Evolutionary conservation across 345 rosid genomes (phyloP), one percentile per base, ranked within the genome.

Genomic region (Citrus unshiu): DNA sequence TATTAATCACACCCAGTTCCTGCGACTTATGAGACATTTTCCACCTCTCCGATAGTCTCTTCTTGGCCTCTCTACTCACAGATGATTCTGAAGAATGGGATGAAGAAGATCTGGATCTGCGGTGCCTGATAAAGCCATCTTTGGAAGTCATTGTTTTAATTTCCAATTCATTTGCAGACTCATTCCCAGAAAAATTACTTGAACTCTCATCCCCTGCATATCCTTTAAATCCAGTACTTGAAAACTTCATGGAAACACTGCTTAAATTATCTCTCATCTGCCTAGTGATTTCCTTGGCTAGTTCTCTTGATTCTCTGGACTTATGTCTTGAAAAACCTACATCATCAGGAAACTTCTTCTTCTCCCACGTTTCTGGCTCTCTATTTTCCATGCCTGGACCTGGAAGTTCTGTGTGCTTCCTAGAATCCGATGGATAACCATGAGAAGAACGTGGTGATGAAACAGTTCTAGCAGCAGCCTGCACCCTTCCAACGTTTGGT

Each of bases 41-140:
- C 99, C 99, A 97, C 88, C 99, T 91, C 86, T 93, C 97, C 68
- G 98, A 93, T 64, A 97, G 90, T 88, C 99, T 91, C 86, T 86
- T 91, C 85, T 84, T 93, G 16, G 99, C 98, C 87, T 97, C 98
- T 83, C 87, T 93, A 74, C 85, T 88, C 69, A 92, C 91, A 66
- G 90, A 89, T 86, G 98, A 94, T 80, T 90, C 91, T 16, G 85
- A 75, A 61, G 93, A 84, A 40, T 56, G 81, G 37, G 93, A 88
- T 40, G 91, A 85, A 64, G 88, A 83, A 69, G 84, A 77, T 74
- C 82, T 82, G 68, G 83, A 76, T 39, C 71, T 82, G 68, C 81
- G 79, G 68, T 86, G 90, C 81, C 90, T 76, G 77, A 79, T 81
- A 82, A 79, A 76, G 34, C 81, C 70, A 40, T 85, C 87, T 81